These are phyloP conservation scores for Candida schatavii DNA, from an alignment of 805 yeast genomes.

Conservation along the genomic window DNA sequence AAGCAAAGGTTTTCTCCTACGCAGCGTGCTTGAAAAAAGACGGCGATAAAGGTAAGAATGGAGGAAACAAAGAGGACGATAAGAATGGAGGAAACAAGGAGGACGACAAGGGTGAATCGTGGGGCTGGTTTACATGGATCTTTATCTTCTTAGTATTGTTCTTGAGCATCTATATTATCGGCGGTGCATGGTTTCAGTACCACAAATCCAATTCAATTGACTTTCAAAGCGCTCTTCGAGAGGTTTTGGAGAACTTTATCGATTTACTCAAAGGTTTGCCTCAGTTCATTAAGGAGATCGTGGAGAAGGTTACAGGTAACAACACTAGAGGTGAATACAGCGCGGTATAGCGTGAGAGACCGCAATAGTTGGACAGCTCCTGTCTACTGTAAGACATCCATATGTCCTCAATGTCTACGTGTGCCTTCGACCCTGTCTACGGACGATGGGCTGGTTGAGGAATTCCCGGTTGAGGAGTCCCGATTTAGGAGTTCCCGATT, in stretches of 20 bases:
- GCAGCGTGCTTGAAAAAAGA: slow-evolving; percentile 41
- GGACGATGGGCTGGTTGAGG: no score
- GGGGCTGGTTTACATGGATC: slow-evolving; percentile 84
- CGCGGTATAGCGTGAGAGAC: slow-evolving; percentile 75
- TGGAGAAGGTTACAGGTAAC: slow-evolving; percentile 60
- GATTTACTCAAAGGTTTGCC: slow-evolving; percentile 62
- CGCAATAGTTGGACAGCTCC: no score
- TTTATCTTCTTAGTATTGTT: slow-evolving; percentile 71
- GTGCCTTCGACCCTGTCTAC: no score
- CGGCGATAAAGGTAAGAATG: slow-evolving; percentile 26
- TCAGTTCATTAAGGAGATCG: slow-evolving; percentile 62
- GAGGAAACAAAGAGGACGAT: slow-evolving; percentile 22
- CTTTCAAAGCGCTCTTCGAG: slow-evolving; percentile 68
- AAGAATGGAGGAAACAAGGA: slow-evolving; percentile 11
- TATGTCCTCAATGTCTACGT: no score
- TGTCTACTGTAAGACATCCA: no score
- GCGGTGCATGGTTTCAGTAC: slow-evolving; percentile 74
- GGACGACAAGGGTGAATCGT: slow-evolving; percentile 44
- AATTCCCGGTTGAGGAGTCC: no score
- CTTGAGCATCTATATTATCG: slow-evolving; percentile 67
- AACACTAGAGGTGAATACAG: slow-evolving; percentile 84
- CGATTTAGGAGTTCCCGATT: no score
- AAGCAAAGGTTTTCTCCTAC: slow-evolving; percentile 27
- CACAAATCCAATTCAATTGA: slow-evolving; percentile 69
- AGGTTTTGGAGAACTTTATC: slow-evolving; percentile 65